Base-by-base conservation (phyloP, 768 basidiomycete species). In the Tulasnella calospora region DNA sequence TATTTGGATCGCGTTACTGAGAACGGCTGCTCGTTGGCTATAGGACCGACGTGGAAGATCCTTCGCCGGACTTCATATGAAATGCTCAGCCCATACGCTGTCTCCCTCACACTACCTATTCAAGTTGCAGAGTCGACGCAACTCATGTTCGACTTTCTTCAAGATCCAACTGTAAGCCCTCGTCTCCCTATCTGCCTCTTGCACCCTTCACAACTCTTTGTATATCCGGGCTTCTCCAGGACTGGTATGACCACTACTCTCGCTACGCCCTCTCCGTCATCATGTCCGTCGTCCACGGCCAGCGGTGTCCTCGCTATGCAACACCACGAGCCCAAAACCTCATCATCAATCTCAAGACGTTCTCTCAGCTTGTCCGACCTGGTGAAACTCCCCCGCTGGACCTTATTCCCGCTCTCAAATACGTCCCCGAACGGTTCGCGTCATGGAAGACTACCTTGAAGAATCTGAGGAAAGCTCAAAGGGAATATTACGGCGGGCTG, bases 41-140 rank as follows among this genome's bases (percentile, higher is more conserved):
- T 57, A 51, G 70, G 67, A 30, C 71, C 72, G 19, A 46, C 55
- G 4, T 82, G 80, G 77, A 71, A 79, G 2, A 74, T 73, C 4
- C 79, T 80, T 17, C 73, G 80, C 7, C 81, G 80, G 41, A 46
- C 72, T 15, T 33, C 51, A 36, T 76, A 75, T 41, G 61, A 78
- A 47, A 69, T 81, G n/a, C 47, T 83, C 7, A 83, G 78, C 13
- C 79, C 73, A 4, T 51, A 82, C 33, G 80, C 83, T 7, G 70
- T 76, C 38, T 74, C 73, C 5, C 77, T 75, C 8, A 82, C 81
- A 71, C 79, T 82, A 23, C 82, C 80, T 13, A 82, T 84, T 27
- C 84, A 84, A 70, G 77, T 73, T 7, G 83, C 82, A 0, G 84
- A 84, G 73, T 79, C 83, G 8, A 79, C 80, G 17, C 84, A 84